A percentile compares a stretch with the other conserved stretches of the same genome.
Conservation (phyloP, 176 grass and related monocot genomes). For the Musa itinerans region DNA sequence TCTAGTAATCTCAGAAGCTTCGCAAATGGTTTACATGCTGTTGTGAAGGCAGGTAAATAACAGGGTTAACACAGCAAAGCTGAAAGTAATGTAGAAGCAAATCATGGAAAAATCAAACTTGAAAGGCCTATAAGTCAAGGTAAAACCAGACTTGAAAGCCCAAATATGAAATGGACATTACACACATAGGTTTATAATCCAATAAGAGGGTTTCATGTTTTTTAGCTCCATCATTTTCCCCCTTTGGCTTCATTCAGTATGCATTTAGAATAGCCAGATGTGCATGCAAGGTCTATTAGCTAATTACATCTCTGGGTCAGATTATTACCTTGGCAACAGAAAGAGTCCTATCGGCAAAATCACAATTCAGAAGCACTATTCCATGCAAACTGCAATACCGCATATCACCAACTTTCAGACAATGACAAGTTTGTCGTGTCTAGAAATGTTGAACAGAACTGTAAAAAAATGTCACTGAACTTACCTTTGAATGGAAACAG, state of each 20-base stretch:
- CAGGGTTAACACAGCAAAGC: neutral
- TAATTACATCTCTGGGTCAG: neutral
- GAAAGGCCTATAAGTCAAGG: too few species aligned
- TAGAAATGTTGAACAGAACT: neutral
- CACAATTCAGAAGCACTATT: slow-evolving; percentile 56
- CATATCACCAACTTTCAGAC: neutral
- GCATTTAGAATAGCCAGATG: neutral
- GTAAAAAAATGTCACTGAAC: slow-evolving; percentile 6
- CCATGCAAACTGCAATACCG: slow-evolving; percentile 62
- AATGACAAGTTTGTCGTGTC: neutral
- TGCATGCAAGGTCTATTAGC: neutral
- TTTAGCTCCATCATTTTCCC: neutral
- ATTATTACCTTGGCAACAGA: slow-evolving; percentile 55
- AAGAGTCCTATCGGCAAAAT: slow-evolving; percentile 45
- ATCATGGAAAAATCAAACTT: too few species aligned
- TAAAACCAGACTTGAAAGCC: too few species aligned
- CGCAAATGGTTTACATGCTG: neutral
- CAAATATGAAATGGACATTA: too few species aligned
- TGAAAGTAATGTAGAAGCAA: too few species aligned
- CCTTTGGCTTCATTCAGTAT: neutral
- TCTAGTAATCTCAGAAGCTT: neutral
- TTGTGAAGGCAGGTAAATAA: neutral
- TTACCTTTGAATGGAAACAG: slow-evolving; percentile 76
- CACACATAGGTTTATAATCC: too few species aligned
- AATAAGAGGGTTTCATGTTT: neutral